Percentiles rank a stretch among this genome's conserved stretches.
phyloP scores from a whole-genome alignment of 192 early-diverging fungal species.

The Backusella luteola region DNA sequence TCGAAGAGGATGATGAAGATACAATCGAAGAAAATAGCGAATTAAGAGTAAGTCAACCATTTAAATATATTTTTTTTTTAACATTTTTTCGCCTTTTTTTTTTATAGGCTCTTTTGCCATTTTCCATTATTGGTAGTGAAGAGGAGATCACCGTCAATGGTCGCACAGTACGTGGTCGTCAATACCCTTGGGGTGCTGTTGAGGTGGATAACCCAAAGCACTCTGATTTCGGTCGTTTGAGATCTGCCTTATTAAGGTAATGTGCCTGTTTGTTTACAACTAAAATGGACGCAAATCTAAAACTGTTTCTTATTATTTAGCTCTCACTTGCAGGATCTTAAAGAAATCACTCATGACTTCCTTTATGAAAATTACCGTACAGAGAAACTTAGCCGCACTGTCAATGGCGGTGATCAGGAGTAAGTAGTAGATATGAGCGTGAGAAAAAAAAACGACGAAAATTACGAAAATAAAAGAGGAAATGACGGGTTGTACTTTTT shows the following conservation, averaged over 20 bases:
- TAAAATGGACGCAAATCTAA: neutral
- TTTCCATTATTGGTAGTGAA: constrained; percentile 95
- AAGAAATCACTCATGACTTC: constrained; percentile 94
- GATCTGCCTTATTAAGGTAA: constrained; percentile 82
- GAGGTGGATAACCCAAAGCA: constrained; percentile 98
- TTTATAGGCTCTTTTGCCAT: constrained; percentile 75
- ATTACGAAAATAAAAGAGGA: neutral
- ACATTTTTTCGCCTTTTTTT: neutral
- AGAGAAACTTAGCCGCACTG: constrained; percentile 70
- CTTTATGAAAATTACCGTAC: constrained; percentile 97
- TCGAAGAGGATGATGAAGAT: constrained; percentile 98
- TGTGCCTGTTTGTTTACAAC: neutral
- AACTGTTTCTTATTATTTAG: constrained; percentile 39
- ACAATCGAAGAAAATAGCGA: constrained; percentile 98
- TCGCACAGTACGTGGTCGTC: constrained; percentile 84
- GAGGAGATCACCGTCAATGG: constrained; percentile 83
- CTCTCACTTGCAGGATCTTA: constrained; percentile 96
- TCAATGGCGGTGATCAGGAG: constrained; percentile 47
- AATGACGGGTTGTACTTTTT: neutral
- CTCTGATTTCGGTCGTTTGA: constrained; percentile 93
- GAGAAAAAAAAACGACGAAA: neutral
- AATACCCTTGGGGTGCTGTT: constrained; percentile 96
- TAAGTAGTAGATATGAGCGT: constrained; percentile 7
- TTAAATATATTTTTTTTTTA: neutral
- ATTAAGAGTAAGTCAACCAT: constrained; percentile 51